Base-by-base conservation (phyloP, 2,329 filamentous ascomycete genomes). In the Neopestalotiopsis sp. region DNA sequence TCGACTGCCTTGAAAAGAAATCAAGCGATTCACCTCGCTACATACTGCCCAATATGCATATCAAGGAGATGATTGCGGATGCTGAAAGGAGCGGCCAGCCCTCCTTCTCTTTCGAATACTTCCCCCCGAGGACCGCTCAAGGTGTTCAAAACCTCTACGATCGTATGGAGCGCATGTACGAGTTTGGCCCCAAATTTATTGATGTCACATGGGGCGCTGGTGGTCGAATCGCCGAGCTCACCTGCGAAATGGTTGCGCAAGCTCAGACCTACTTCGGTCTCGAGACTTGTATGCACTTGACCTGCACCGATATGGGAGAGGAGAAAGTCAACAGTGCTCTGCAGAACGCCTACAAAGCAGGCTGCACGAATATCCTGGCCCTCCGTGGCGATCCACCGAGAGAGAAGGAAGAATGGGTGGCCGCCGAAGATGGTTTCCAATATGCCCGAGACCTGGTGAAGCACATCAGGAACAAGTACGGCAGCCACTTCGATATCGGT, bases 91-190 rank as follows among this genome's bases (percentile, higher is more conserved):
- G 91, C 77, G 90, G 91, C 79, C 89, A 92, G 77, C 92, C 95
- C 69, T 96, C 94, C 79, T 98, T 98, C 87, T 99, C 96, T 70
- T 99, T 99, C 85, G 96, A 99, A 82, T 99, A 97, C 87, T 99
- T 99, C 83, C 96, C 96, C 65, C 96, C 96, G 53, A 99, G 99
- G 86, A 99, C 96, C 7, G 92, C 94, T 12, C 94, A 96, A 84
- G 96, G 96, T 87, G 95, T 99, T 13, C 96, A 99, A 84, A 99
- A 99, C 81, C 91, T 99, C 69, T 99, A 99, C 87, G 96, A 99
- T 76, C 94, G 96, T 75, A 98, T 99, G 93, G 96, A 99, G 83
- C 94, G 95, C 83, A 99, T 99, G 96, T 94, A 97, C 82, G 90
- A 92, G 77, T 89, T 97, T 72, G 96, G 94, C 1, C 96, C 95